A percentile compares a stretch with the other conserved stretches of the same genome.
phyloP scores from a whole-genome alignment of 1,284 basidiomycete genomes.

The Agroathelia rolfsii region DNA sequence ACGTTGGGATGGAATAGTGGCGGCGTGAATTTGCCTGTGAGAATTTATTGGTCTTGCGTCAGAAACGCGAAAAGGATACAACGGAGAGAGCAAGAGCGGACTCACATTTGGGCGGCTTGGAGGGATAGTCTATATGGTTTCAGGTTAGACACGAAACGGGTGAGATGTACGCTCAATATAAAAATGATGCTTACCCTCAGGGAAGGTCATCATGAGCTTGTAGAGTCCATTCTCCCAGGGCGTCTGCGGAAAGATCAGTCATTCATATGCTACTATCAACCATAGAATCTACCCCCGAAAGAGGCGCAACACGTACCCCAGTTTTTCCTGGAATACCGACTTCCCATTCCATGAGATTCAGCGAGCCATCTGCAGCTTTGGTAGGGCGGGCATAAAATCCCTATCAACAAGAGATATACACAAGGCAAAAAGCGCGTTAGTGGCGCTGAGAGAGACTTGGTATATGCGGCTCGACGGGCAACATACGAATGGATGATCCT shows the following conservation, averaged over 20 bases:
- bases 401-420: conserved; percentile 31
- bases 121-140: conserved; percentile 82
- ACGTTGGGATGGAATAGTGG: conserved; percentile 98
- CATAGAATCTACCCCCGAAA: no score
- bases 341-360: conserved; percentile 98
- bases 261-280: no score
- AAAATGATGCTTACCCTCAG: conserved; percentile 68
- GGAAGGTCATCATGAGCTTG: conserved; percentile 90
- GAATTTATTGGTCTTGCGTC: conserved; percentile 2
- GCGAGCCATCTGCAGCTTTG: conserved; percentile 84
- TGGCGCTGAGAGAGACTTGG: conserved; percentile 4
- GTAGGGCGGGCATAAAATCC: conserved; percentile 93
- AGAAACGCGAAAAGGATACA: conserved; percentile 7
- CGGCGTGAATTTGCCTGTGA: conserved; percentile 91
- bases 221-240: conserved; percentile 94
- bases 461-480: no score
- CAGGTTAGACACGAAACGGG: no score
- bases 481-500: conserved; percentile 97
- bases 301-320: conserved; percentile 47
- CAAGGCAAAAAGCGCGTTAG: conserved; percentile 1
- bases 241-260: conserved; percentile 65
- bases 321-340: conserved; percentile 89
- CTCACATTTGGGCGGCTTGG: conserved; percentile 91
- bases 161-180: no score
- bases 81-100: conserved; percentile 9